These are phyloP conservation scores for Aspergillus wentii DNA, from an alignment of 495 filamentous ascomycete species.

Conservation along the genomic window DNA sequence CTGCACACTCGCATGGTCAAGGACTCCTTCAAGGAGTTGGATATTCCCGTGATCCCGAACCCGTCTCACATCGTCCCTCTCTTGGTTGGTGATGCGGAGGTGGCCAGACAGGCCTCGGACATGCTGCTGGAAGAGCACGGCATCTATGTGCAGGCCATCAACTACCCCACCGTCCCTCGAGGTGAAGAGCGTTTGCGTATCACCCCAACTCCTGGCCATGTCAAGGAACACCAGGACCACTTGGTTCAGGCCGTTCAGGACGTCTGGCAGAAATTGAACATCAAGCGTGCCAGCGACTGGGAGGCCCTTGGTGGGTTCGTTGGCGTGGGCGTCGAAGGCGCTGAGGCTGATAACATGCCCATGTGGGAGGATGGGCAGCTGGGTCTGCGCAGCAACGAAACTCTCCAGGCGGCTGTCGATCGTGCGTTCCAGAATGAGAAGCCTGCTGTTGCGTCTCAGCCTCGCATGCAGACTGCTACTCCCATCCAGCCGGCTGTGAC, in stretches of 20 bases:
- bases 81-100: slow-evolving; percentile 87
- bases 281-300: slow-evolving; percentile 92
- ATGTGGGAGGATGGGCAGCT: slow-evolving; percentile 90
- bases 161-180: slow-evolving; percentile 95
- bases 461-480: slow-evolving; percentile 26
- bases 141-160: slow-evolving; percentile 98
- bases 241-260: slow-evolving; percentile 79
- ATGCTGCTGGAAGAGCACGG: slow-evolving; percentile 78
- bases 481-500: slow-evolving; percentile 16
- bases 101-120: slow-evolving; percentile 88
- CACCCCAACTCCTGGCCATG: slow-evolving; percentile 92
- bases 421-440: slow-evolving; percentile 38
- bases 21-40: slow-evolving; percentile 62
- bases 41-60: slow-evolving; percentile 98
- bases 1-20: slow-evolving; percentile 93
- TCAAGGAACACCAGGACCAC: slow-evolving; percentile 72
- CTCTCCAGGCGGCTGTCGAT: slow-evolving; percentile 31
- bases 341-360: slow-evolving; percentile 51
- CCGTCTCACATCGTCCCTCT: slow-evolving; percentile 94
- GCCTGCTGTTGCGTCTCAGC: slow-evolving; percentile 13
- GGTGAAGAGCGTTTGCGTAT: slow-evolving; percentile 93
- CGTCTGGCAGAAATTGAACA: slow-evolving; percentile 81
- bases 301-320: slow-evolving; percentile 87
- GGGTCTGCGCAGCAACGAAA: slow-evolving; percentile 50
- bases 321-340: slow-evolving; percentile 72